Conservation (phyloP, 352 stramenopile genomes). For the Aphanomyces euteiches region DNA sequence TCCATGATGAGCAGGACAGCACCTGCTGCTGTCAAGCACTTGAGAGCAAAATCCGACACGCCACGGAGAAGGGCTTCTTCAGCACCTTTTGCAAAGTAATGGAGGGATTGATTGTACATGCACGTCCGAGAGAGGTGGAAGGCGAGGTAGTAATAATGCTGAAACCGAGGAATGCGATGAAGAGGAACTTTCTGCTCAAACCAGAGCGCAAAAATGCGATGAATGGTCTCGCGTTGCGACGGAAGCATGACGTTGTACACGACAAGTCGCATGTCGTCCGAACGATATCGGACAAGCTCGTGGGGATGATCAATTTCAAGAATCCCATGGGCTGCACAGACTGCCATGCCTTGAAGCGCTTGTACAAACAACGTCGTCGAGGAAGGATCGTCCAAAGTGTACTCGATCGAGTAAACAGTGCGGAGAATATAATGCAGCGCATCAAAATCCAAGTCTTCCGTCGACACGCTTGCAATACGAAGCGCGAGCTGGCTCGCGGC, state of each 20-base stretch:
- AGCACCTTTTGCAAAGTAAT: conserved; percentile 56
- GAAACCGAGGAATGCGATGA: conserved; percentile 35
- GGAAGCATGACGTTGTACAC: conserved; percentile 66
- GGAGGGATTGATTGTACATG: conserved; percentile 50
- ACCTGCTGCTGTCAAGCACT: conserved; percentile 72
- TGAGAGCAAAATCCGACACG: conserved; percentile 60
- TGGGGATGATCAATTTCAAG: conserved; percentile 16
- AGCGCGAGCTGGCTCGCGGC: conserved; percentile 55
- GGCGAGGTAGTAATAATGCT: conserved; percentile 57
- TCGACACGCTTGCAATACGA: conserved; percentile 64
- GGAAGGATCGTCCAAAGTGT: conserved; percentile 37
- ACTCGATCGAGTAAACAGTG: conserved; percentile 40
- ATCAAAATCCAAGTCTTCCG: conserved; percentile 54
- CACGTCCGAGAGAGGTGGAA: conserved; percentile 61
- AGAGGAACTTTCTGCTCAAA: conserved; percentile 40
- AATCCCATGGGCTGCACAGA: conserved; percentile 30
- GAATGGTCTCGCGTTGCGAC: conserved; percentile 60
- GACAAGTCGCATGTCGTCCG: conserved; percentile 48
- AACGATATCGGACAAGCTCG: conserved; percentile 15
- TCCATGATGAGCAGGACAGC: conserved; percentile 43
- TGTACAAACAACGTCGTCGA: conserved; percentile 50
- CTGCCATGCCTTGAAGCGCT: conserved; percentile 37
- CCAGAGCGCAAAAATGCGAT: conserved; percentile 58
- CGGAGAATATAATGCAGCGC: conserved; percentile 56
- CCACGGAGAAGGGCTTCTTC: conserved; percentile 54